phyloP scores from a whole-genome alignment of 352 stramenopile species.

The Phytophthora sp. region DNA sequence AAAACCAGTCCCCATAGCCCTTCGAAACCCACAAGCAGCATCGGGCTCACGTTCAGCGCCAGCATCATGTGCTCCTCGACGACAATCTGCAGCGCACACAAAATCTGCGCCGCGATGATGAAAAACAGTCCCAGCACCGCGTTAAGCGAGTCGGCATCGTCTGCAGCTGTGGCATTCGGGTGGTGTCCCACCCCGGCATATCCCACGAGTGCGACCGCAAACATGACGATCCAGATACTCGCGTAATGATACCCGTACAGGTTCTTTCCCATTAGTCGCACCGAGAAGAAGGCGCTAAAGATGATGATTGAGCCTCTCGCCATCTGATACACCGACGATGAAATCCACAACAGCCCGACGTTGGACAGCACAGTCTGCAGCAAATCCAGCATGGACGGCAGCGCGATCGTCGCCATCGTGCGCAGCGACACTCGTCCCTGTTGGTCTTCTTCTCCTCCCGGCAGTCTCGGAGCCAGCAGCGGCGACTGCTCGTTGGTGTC shows the following conservation, averaged over 20 bases:
- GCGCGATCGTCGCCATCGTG: conserved; percentile 62
- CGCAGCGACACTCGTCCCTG: conserved; percentile 47
- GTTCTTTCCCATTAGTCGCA: conserved; percentile 83
- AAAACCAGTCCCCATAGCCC: conserved; percentile 89
- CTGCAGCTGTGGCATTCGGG: conserved; percentile 14
- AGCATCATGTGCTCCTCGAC: conserved; percentile 91
- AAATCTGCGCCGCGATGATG: conserved; percentile 80
- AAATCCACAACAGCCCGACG: conserved; percentile 87
- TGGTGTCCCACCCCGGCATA: conserved; percentile 66
- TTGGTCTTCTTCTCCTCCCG: conserved; percentile 26
- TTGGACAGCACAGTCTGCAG: conserved; percentile 89
- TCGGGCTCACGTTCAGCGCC: conserved; percentile 80
- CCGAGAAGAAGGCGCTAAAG: conserved; percentile 89
- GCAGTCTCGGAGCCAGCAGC: conserved; percentile 29
- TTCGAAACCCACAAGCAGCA: conserved; percentile 89
- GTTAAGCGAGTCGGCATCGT: conserved; percentile 42
- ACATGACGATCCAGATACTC: conserved; percentile 79
- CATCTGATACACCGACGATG: conserved; percentile 92
- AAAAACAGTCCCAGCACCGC: conserved; percentile 74
- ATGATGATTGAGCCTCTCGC: conserved; percentile 91
- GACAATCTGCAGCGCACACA: conserved; percentile 89
- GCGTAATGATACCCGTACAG: conserved; percentile 87
- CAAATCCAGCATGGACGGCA: conserved; percentile 83
- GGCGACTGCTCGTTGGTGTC: conserved; percentile 42
- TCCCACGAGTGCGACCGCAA: conserved; percentile 72